These are phyloP conservation scores for Sclerotinia sclerotiorum DNA, from an alignment of 2,329 filamentous ascomycete genomes.

Conservation along the genomic window DNA sequence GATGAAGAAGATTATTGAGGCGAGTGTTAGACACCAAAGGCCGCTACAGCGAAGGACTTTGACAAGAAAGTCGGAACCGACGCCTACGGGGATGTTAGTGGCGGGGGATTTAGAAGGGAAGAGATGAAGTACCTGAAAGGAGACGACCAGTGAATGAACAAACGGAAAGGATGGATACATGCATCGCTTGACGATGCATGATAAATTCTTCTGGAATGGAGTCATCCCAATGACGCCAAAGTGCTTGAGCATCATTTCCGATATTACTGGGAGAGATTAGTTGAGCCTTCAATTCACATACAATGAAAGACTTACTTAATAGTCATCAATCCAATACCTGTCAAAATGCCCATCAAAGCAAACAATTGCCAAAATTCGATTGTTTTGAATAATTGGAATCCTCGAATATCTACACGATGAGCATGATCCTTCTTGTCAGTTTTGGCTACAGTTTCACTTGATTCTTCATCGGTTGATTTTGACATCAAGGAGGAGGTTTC, in stretches of 20 bases:
- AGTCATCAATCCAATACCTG: slow-evolving; percentile 94
- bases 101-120: slow-evolving; percentile 26
- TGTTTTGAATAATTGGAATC: slow-evolving; percentile 68
- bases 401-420: slow-evolving; percentile 88
- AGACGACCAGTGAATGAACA: slow-evolving; percentile 83
- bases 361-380: slow-evolving; percentile 92
- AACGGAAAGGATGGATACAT: slow-evolving; percentile 91
- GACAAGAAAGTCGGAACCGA: slow-evolving; percentile 87
- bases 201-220: slow-evolving; percentile 72
- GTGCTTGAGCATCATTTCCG: slow-evolving; percentile 79
- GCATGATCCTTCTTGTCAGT: slow-evolving; percentile 66
- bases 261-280: slow-evolving; percentile 67
- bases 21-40: slow-evolving; percentile 85
- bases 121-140: slow-evolving; percentile 39
- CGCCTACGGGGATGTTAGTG: slow-evolving; percentile 51
- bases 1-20: slow-evolving; percentile 72
- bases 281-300: background rate
- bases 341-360: slow-evolving; percentile 81
- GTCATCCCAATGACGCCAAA: slow-evolving; percentile 85
- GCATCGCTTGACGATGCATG: slow-evolving; percentile 78
- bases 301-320: slow-evolving; percentile 75
- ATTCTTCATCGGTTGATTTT: slow-evolving; percentile 50
- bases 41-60: slow-evolving; percentile 78
- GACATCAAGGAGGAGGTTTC: slow-evolving; percentile 82
- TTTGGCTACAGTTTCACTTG: slow-evolving; percentile 47